Conservation (phyloP, 1,284 basidiomycete species). For the Ganoderma lucidum region DNA sequence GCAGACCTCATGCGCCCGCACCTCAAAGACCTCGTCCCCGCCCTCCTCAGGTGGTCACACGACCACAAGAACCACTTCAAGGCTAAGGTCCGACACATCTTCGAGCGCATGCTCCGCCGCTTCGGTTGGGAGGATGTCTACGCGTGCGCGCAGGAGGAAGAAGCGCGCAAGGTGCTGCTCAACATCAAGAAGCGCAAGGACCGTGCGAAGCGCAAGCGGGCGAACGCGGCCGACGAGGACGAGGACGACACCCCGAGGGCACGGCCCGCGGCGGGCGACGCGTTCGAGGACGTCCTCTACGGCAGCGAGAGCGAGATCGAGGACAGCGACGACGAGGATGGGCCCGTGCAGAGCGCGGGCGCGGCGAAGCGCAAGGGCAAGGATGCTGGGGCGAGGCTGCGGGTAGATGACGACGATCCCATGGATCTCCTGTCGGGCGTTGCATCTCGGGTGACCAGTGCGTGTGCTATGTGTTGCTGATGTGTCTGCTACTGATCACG, state of each 20-base stretch:
- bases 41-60: conserved; percentile 91
- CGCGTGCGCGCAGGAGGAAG: conserved; percentile 76
- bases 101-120: conserved; percentile 93
- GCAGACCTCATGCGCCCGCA: conserved; percentile 77
- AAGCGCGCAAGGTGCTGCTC: conserved; percentile 80
- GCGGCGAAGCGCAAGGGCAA: conserved; percentile 47
- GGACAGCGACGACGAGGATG: conserved; percentile 75
- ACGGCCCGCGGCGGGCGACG: conserved; percentile 76
- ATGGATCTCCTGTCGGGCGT: conserved; percentile 94
- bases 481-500: not conserved
- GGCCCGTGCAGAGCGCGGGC: conserved; percentile 38
- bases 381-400: conserved; percentile 67
- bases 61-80: conserved; percentile 99
- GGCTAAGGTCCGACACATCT: conserved; percentile 94
- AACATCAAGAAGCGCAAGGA: conserved; percentile 95
- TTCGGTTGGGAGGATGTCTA: conserved; percentile 92
- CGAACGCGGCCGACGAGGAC: conserved; percentile 61
- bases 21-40: conserved; percentile 83
- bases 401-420: conserved; percentile 92
- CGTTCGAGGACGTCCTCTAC: conserved; percentile 95
- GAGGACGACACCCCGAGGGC: conserved; percentile 55
- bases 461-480: conserved; percentile 39
- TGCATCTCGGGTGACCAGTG: conserved; percentile 81
- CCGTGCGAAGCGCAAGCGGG: conserved; percentile 79
- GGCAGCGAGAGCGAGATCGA: conserved; percentile 91